Evolutionary conservation across 2,329 filamentous ascomycete genomes (phyloP).

Genomic region (Akanthomyces lecanii): DNA sequence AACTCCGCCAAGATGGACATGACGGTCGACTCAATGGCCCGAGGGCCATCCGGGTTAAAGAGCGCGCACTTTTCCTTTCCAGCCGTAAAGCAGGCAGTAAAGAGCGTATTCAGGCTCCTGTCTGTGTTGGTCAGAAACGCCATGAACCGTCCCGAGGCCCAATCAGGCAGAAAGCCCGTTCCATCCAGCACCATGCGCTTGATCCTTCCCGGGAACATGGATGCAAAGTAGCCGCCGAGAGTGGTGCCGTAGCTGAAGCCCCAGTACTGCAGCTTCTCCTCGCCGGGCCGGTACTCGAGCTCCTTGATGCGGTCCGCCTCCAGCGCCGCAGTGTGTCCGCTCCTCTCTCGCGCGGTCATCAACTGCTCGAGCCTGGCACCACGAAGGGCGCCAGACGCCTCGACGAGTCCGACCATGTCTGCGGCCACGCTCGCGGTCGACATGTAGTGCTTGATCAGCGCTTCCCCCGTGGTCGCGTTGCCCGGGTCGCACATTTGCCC

Average conservation of each 20-base stretch:
- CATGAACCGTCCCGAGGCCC: background rate
- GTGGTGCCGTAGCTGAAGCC: constrained; percentile 44
- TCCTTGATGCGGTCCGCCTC: background rate
- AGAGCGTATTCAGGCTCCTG: background rate
- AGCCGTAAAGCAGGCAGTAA: background rate
- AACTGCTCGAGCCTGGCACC: background rate
- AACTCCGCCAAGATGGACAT: background rate
- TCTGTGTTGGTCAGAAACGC: background rate
- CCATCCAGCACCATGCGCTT: constrained; percentile 40
- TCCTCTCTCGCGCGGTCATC: no score
- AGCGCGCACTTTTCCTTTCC: background rate
- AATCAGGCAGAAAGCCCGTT: constrained; percentile 26
- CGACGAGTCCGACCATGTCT: constrained; percentile 34
- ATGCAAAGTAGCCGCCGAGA: constrained; percentile 33
- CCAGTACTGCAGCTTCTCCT: constrained; percentile 41
- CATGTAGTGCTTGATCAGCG: background rate
- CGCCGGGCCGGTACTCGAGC: background rate
- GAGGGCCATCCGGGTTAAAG: background rate
- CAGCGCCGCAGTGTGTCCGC: background rate
- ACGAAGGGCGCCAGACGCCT: background rate
- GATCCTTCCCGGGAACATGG: constrained; percentile 34
- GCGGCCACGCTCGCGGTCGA: constrained; percentile 29
- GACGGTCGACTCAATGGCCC: background rate
- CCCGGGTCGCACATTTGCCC: background rate
- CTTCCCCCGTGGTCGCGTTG: background rate